A percentile compares a stretch with the other conserved stretches of the same genome.
Conservation (phyloP, 805 yeast genomes). For the Candida alai region DNA sequence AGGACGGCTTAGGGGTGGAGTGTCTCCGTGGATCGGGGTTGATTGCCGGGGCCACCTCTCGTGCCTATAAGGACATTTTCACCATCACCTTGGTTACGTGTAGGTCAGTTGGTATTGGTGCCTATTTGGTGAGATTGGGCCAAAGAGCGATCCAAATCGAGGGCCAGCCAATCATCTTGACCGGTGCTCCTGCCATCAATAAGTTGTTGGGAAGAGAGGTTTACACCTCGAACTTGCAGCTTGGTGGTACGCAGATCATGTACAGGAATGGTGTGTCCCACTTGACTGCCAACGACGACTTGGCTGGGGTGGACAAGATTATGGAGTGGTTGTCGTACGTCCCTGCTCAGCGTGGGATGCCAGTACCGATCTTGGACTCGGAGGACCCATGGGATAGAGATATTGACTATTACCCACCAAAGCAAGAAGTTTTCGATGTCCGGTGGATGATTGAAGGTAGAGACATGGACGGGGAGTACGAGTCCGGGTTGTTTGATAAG, state of each 20-base stretch:
- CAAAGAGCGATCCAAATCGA: slow-evolving; percentile 98
- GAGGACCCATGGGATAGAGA: slow-evolving; percentile 93
- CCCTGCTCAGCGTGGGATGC: slow-evolving; percentile 85
- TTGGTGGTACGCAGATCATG: slow-evolving; percentile 99
- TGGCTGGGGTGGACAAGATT: slow-evolving; percentile 93
- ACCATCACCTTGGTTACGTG: slow-evolving; percentile 98
- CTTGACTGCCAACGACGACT: slow-evolving; percentile 92
- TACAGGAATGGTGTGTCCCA: slow-evolving; percentile 98
- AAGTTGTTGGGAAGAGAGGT: slow-evolving; percentile 96
- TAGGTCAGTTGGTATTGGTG: slow-evolving; percentile 99
- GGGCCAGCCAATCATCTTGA: slow-evolving; percentile 96
- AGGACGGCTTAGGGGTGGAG: slow-evolving; percentile 97
- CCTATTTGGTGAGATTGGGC: slow-evolving; percentile 95
- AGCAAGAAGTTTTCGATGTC: slow-evolving; percentile 77
- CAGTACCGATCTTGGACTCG: slow-evolving; percentile 83
- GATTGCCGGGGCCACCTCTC: slow-evolving; percentile 97
- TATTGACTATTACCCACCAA: slow-evolving; percentile 73
- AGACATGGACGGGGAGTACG: slow-evolving; percentile 65
- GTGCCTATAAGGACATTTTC: slow-evolving; percentile 96
- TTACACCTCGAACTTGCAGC: slow-evolving; percentile 91
- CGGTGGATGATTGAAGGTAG: slow-evolving; percentile 93
- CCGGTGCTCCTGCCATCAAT: slow-evolving; percentile 99
- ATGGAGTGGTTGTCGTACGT: slow-evolving; percentile 94
- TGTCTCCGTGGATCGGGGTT: slow-evolving; percentile 97
- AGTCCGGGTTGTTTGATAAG: slow-evolving; percentile 86